These are phyloP conservation scores for Pyrenophora seminiperda DNA, from an alignment of 2,329 filamentous ascomycete species.

Conservation along the genomic window DNA sequence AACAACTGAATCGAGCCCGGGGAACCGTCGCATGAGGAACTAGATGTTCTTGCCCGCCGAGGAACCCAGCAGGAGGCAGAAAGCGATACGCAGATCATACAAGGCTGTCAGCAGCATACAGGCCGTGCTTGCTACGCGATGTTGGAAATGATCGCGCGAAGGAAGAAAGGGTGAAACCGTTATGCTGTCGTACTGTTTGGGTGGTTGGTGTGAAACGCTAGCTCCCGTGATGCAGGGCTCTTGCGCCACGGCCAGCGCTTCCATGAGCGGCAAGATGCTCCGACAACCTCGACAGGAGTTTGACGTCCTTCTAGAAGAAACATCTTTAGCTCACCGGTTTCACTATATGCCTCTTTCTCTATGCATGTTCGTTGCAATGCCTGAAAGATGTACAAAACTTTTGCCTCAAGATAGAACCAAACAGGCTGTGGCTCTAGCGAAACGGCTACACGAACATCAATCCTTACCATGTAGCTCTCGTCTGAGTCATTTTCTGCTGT, in stretches of 20 bases:
- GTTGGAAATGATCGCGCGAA: slow-evolving; percentile 1
- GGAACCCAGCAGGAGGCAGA: slow-evolving; percentile 2
- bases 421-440: too few species aligned
- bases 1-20: not conserved
- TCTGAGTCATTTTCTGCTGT: not conserved
- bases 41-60: not conserved
- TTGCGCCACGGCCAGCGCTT: not conserved
- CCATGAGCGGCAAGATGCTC: not conserved
- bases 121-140: slow-evolving; percentile 2
- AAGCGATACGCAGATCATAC: slow-evolving; percentile 27
- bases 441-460: too few species aligned
- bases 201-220: slow-evolving; percentile 14
- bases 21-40: slow-evolving; percentile 12
- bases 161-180: slow-evolving; percentile 10
- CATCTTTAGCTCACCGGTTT: too few species aligned
- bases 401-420: too few species aligned
- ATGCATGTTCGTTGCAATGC: too few species aligned
- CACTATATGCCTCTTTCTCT: too few species aligned
- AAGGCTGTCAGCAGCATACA: not conserved
- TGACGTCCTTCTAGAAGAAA: not conserved
- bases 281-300: not conserved
- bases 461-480: too few species aligned
- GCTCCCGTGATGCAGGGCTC: not conserved
- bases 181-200: slow-evolving; percentile 12
- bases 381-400: too few species aligned